Evolutionary conservation across 1,139 yeast species (phyloP), one percentile per base, ranked within the genome.

Genomic region (Taiozyma sp.): DNA sequence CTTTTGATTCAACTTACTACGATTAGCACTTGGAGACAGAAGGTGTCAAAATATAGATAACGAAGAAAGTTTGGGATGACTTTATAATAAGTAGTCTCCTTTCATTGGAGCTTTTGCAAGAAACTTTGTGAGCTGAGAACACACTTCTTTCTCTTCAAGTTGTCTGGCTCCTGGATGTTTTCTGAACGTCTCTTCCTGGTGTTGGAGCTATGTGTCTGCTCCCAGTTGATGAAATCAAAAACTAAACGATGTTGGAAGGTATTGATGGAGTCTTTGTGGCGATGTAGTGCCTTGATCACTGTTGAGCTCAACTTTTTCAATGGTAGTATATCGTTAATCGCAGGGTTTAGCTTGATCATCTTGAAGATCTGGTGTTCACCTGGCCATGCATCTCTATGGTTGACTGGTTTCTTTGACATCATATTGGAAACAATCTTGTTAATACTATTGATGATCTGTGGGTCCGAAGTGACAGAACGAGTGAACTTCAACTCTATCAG

Each of bases 211-310:
- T 29, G 32, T 19, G 34, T 26, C 13, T n/a, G 3, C 16, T 42
- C 44, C 21, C 28, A 42, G 14, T n/a, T 26, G 35, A 40, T 37
- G 14, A 19, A 37, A 10, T 37, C 41, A 37, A 19, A 37, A 4
- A 37, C 41, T 21, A 37, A 37, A 4, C 24, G 24, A 19, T 19
- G 24, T 19, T 37, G 41, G 41, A 19, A 10, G 24, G 41, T 10
- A 37, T 19, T 37, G 41, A 37, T 37, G 24, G 41, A 37, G 14
- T 21, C 8, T 24, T 19, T 37, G 14, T 37, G 41, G 14, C 41
- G 41, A 14, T 37, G 24, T 37, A 22, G 21, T 13, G 37, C 29
- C 11, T 43, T 35, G 16, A 32, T 51, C 74, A 80, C 34, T 14
- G 30, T 28, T n/a, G 32, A 13, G 10, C n/a, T 35, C 16, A 46